phyloP scores from a whole-genome alignment of 2,329 filamentous ascomycete genomes.

The Teratosphaeria destructans region DNA sequence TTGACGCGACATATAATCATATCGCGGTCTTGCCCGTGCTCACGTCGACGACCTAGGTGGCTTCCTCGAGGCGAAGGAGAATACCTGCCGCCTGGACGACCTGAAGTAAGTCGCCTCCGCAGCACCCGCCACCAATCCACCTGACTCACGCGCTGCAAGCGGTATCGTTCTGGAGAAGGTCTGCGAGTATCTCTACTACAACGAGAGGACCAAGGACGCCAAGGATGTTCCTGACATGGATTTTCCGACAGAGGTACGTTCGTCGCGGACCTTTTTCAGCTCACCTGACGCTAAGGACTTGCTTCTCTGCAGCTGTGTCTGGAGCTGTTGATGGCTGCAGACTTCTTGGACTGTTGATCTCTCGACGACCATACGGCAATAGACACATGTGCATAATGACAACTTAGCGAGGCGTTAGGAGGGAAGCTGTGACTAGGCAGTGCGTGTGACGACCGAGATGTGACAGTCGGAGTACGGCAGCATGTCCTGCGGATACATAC shows the following conservation, averaged over 20 bases:
- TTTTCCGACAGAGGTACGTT: conserved; percentile 46
- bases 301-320: conserved; percentile 54
- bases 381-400: neutral
- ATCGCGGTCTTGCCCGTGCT: no score
- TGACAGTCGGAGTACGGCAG: neutral
- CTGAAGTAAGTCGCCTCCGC: conserved; percentile 52
- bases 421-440: neutral
- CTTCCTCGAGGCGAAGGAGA: conserved; percentile 55
- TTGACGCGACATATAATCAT: neutral
- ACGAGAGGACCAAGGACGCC: conserved; percentile 59
- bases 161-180: conserved; percentile 68
- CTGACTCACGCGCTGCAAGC: conserved; percentile 32
- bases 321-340: conserved; percentile 66
- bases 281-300: neutral
- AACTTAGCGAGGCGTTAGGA: neutral
- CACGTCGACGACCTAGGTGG: conserved; percentile 35
- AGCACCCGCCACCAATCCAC: conserved; percentile 1
- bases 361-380: neutral
- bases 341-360: conserved; percentile 50
- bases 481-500: neutral
- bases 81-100: conserved; percentile 57
- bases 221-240: conserved; percentile 73
- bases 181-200: conserved; percentile 75
- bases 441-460: neutral
- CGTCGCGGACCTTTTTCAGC: neutral